Evolutionary conservation across 441 rosid genomes (phyloP).

Genomic region (Mallotus repandus): DNA sequence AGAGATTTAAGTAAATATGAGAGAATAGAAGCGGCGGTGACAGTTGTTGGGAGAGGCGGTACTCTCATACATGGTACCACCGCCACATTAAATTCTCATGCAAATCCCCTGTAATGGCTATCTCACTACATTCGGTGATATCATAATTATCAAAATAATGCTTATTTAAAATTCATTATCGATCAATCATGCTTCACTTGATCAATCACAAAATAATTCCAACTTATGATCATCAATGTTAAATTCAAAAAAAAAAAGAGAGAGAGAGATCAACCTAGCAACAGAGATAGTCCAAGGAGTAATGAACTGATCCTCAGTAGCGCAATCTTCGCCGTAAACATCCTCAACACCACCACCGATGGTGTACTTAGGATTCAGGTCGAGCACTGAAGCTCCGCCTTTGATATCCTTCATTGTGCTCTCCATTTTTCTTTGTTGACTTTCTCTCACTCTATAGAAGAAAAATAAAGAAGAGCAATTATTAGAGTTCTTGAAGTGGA

Average conservation of each 20-base stretch:
- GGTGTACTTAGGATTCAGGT: slow-evolving; percentile 45
- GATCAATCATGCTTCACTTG: no score
- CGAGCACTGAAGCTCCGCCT: slow-evolving; percentile 46
- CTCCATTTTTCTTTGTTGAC: slow-evolving; percentile 39
- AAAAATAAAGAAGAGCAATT: no score
- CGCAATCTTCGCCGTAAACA: slow-evolving; percentile 72
- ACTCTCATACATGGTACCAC: no score
- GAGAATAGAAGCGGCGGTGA: no score
- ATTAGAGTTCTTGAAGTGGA: no score
- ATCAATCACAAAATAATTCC: no score
- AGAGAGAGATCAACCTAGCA: slow-evolving; percentile 51
- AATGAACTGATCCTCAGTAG: slow-evolving; percentile 71
- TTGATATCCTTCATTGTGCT: slow-evolving; percentile 45
- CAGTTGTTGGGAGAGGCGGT: no score
- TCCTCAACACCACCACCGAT: slow-evolving; percentile 73
- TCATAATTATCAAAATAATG: no score
- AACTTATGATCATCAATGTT: no score
- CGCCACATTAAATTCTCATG: no score
- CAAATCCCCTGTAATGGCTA: slow-evolving; percentile 87
- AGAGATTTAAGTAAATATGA: no score
- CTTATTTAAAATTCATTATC: no score
- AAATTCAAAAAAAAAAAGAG: neutral
- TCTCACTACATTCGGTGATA: slow-evolving; percentile 50
- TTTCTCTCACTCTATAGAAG: neutral
- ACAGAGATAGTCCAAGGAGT: slow-evolving; percentile 87